Conservation (phyloP, 768 basidiomycete species). For the Cyclocybe cylindracea region DNA sequence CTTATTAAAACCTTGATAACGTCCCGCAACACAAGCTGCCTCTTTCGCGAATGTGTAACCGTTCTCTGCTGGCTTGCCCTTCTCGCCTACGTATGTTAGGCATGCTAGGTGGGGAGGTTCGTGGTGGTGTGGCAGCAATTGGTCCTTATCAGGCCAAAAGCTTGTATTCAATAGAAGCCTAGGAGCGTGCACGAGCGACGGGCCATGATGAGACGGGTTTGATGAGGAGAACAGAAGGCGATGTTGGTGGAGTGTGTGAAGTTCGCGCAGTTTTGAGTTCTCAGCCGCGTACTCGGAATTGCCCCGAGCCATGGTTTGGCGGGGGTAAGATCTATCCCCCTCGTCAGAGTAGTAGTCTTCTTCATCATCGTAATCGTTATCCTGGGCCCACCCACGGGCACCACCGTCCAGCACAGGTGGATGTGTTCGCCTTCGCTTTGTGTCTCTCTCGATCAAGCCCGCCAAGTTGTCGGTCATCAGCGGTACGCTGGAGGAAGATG, state of each 20-base stretch:
- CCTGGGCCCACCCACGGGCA: slow-evolving; percentile 45
- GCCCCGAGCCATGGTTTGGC: slow-evolving; percentile 10
- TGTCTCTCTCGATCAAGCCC: slow-evolving; percentile 29
- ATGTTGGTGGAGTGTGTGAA: slow-evolving; percentile 70
- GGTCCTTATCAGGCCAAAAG: not conserved
- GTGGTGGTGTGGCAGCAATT: slow-evolving; percentile 2
- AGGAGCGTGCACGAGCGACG: not conserved
- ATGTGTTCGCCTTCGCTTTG: slow-evolving; percentile 55
- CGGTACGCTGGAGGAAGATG: slow-evolving; percentile 24
- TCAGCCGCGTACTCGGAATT: slow-evolving; percentile 54
- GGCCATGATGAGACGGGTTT: slow-evolving; percentile 3
- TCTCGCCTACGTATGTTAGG: not conserved
- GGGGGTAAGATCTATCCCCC: slow-evolving; percentile 21
- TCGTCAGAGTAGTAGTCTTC: slow-evolving; percentile 24
- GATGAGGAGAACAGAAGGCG: slow-evolving; percentile 47
- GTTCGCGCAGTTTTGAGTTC: slow-evolving; percentile 68
- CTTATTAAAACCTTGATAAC: slow-evolving; percentile 69
- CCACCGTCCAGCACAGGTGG: slow-evolving; percentile 57
- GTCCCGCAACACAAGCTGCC: slow-evolving; percentile 48
- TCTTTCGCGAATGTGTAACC: slow-evolving; percentile 32
- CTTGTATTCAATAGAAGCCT: no score
- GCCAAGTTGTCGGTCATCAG: slow-evolving; percentile 27
- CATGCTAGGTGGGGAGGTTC: not conserved
- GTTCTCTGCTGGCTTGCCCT: not conserved
- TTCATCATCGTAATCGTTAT: slow-evolving; percentile 34